Base-by-base conservation (phyloP, 371 early-diverging fungal species). In the Lichtheimia ramosa region DNA sequence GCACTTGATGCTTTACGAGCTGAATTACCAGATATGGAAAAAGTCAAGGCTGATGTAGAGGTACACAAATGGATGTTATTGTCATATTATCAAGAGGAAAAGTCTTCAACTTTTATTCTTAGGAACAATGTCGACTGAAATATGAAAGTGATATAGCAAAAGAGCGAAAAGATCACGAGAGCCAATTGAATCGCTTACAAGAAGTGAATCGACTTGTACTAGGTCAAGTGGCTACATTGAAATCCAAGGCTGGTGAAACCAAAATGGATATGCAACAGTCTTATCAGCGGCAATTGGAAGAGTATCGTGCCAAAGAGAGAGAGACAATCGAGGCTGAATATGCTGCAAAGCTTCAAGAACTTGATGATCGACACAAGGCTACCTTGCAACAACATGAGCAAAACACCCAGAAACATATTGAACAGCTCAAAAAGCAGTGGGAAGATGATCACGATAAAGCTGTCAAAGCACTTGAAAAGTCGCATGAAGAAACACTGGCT, bases 351-450 rank as follows among this genome's bases (percentile, higher is more conserved):
- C 27, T 56, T n/a, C 3, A 48, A 10, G 21, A 43, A 27, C 24
- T 65, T 12, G 41, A 65, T 34, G 46, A 50, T 3, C 24, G 58
- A 16, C 48, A 69, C 23, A 52, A 48, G 12, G 23, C 28, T 6
- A 61, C 51, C 5, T 48, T 75, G 5, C 62, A 66, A 20, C 23
- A 50, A 3, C 53, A 71, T 3, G 43, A n/a, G 34, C 34, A 34
- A 8, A 10, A 34, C 0, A 8, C 34, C 8, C 54, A 54, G 12
- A 41, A 62, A 3, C 72, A 70, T 51, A 50, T 42, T 7, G 48
- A 56, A 54, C 24, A 43, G 23, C 40, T 21, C n/a, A 46, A 46
- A 16, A 46, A 46, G 16, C 46, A 46, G 16, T n/a, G n/a, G 18
- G 46, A 12, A 5, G 46, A 46, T 13, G 46, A 46, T n/a, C 46